These are phyloP conservation scores for Daldinia childiae DNA, from an alignment of 495 filamentous ascomycete species.

Conservation along the genomic window DNA sequence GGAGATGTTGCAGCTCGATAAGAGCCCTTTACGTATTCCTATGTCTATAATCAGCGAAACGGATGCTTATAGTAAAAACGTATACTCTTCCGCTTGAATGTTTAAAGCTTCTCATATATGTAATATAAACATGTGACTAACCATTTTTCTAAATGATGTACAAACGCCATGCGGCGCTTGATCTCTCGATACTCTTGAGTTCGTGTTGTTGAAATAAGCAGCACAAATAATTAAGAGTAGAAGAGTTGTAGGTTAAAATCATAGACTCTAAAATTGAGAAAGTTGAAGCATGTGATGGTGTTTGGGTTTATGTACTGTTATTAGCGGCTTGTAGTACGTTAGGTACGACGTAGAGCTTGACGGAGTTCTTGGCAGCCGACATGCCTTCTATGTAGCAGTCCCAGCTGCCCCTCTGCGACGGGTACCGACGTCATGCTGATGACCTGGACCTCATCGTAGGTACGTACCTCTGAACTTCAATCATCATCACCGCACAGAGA, in stretches of 20 bases:
- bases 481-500: not conserved
- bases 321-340: slow-evolving; percentile 13
- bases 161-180: slow-evolving; percentile 26
- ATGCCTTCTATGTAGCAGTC: slow-evolving; percentile 3
- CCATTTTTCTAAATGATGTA: slow-evolving; percentile 25
- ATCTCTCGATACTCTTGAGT: slow-evolving; percentile 7
- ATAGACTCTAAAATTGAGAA: slow-evolving; percentile 11
- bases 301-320: slow-evolving; percentile 19
- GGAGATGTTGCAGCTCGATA: slow-evolving; percentile 68
- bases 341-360: not conserved
- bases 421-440: slow-evolving; percentile 26
- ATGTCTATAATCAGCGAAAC: not conserved
- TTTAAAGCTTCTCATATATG: slow-evolving; percentile 1
- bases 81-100: not conserved
- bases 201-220: not conserved
- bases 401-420: slow-evolving; percentile 9
- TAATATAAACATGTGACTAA: slow-evolving; percentile 14
- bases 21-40: slow-evolving; percentile 50
- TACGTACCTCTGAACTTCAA: not conserved
- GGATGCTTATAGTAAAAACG: not conserved
- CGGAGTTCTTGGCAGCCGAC: slow-evolving; percentile 36
- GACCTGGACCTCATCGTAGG: slow-evolving; percentile 3
- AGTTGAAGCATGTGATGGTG: slow-evolving; percentile 31
- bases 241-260: slow-evolving; percentile 9
- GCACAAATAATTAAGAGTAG: not conserved